Percentiles rank a stretch among this genome's conserved stretches.
These are phyloP conservation scores for Scleromitrula shiraiana DNA, from an alignment of 2,329 filamentous ascomycete species.

Conservation along the genomic window DNA sequence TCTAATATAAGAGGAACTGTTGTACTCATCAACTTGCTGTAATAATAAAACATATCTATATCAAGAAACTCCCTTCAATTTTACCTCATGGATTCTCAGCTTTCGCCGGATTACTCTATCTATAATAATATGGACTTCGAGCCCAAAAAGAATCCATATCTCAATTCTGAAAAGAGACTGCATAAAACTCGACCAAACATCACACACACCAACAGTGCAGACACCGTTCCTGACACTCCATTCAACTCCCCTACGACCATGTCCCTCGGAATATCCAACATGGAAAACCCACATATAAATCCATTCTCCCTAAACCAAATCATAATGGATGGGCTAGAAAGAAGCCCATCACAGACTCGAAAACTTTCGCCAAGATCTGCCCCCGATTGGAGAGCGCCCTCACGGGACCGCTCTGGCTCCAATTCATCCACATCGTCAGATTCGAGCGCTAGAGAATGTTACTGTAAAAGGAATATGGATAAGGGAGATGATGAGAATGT, in stretches of 20 bases:
- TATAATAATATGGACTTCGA: background rate
- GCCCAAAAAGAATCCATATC: conserved; percentile 3
- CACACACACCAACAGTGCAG: background rate
- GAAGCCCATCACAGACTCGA: background rate
- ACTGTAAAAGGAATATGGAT: too few relatives aligned
- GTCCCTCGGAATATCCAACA: background rate
- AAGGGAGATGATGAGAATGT: background rate
- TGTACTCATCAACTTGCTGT: background rate
- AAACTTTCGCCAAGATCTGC: background rate
- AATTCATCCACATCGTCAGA: background rate
- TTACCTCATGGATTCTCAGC: background rate
- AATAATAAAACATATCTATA: background rate
- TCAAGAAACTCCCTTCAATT: background rate
- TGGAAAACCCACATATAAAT: background rate
- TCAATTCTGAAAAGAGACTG: conserved; percentile 4
- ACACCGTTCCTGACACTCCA: conserved; percentile 7
- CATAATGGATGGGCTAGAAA: conserved; percentile 1
- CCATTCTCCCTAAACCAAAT: conserved; percentile 1
- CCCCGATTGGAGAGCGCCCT: background rate
- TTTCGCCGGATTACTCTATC: background rate
- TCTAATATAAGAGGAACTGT: background rate
- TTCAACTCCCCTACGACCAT: conserved; percentile 5
- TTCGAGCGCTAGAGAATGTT: too few relatives aligned
- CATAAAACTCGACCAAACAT: conserved; percentile 1
- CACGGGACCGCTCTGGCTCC: conserved; percentile 1